Evolutionary conservation across 768 basidiomycete species (phyloP).

Genomic region (Neoboletus brunneissimus): DNA sequence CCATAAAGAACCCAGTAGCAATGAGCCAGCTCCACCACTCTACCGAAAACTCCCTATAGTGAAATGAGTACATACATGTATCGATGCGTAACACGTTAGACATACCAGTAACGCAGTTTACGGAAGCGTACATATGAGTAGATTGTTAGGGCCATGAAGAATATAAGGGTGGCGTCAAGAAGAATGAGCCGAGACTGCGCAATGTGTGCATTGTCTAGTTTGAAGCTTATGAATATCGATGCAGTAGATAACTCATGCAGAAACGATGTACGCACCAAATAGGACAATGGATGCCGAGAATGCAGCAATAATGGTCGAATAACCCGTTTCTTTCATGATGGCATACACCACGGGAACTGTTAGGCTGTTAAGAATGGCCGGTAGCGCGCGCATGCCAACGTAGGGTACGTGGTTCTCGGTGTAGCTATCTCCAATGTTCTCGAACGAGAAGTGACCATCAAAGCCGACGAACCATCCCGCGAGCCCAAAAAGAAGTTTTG

Average conservation of each 20-base stretch:
- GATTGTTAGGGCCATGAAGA: conserved; percentile 94
- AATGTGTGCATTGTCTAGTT: conserved; percentile 89
- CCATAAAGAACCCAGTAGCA: conserved; percentile 89
- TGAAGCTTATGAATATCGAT: conserved; percentile 6
- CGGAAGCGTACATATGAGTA: conserved; percentile 93
- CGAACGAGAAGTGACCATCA: conserved; percentile 91
- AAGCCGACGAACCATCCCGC: conserved; percentile 97
- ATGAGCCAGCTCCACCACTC: conserved; percentile 96
- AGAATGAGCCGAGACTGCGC: conserved; percentile 96
- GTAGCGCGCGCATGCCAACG: conserved; percentile 88
- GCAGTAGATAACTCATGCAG: neutral
- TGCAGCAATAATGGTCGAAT: conserved; percentile 84
- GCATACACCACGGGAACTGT: conserved; percentile 90
- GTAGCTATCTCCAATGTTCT: conserved; percentile 94
- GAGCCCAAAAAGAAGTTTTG: conserved; percentile 91
- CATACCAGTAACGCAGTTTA: conserved; percentile 86
- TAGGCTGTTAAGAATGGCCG: conserved; percentile 86
- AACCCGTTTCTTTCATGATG: conserved; percentile 98
- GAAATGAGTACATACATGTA: conserved; percentile 1
- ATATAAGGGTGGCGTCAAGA: conserved; percentile 88
- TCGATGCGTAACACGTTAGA: conserved; percentile 5
- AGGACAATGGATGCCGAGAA: conserved; percentile 85
- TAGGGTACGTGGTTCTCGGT: conserved; percentile 85
- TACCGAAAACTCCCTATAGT: conserved; percentile 71
- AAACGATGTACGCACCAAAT: conserved; percentile 62